Evolutionary conservation across 305 asterid species (phyloP).

Genomic region (Fraxinus ornus): DNA sequence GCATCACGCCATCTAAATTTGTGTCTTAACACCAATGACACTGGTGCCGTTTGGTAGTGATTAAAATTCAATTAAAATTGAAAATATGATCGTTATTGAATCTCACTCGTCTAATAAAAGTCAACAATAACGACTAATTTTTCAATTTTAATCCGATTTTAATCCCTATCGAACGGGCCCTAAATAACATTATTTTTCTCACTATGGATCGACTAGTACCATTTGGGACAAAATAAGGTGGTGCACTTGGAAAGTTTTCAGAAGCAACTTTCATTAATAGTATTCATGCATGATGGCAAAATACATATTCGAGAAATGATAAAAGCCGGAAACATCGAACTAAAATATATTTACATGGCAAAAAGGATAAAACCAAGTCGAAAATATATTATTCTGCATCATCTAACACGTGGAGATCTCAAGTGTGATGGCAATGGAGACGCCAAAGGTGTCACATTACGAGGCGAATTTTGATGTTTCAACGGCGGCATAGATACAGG

Average conservation of each 20-base stretch:
- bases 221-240: background rate
- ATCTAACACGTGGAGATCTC: slow-evolving; percentile 47
- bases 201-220: background rate
- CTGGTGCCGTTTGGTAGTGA: too few relatives aligned
- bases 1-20: too few relatives aligned
- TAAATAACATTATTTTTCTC: too few relatives aligned
- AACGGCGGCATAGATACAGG: slow-evolving; percentile 32
- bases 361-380: background rate
- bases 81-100: too few relatives aligned
- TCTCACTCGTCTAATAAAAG: too few relatives aligned
- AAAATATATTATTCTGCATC: slow-evolving; percentile 26
- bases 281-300: slow-evolving; percentile 5
- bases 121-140: too few relatives aligned
- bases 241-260: background rate
- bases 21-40: too few relatives aligned
- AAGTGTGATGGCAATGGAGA: slow-evolving; percentile 61
- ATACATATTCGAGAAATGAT: slow-evolving; percentile 4
- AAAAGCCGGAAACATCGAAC: slow-evolving; percentile 21
- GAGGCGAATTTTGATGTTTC: slow-evolving; percentile 48
- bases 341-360: slow-evolving; percentile 26
- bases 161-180: too few relatives aligned
- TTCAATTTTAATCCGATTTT: too few relatives aligned
- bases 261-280: background rate
- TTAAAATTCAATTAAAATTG: too few relatives aligned
- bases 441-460: slow-evolving; percentile 49